These are phyloP conservation scores for Xerocomellus dryophilus DNA, from an alignment of 768 basidiomycete species.

Conservation along the genomic window DNA sequence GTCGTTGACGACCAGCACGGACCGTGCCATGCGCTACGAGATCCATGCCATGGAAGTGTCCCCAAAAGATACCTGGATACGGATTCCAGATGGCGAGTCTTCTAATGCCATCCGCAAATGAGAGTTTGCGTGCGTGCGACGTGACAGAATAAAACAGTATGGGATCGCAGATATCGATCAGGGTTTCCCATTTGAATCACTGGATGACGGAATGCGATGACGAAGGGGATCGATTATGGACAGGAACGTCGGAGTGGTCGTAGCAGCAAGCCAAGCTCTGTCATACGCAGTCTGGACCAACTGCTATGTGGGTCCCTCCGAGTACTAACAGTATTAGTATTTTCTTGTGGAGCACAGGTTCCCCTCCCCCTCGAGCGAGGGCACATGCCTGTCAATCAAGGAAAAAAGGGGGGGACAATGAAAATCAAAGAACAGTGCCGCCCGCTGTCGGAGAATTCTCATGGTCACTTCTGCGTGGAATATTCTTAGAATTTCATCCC, in stretches of 20 bases:
- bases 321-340: neutral
- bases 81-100: neutral
- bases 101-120: constrained; percentile 14
- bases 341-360: neutral
- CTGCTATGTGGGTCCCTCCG: neutral
- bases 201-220: constrained; percentile 22
- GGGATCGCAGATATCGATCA: constrained; percentile 16
- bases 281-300: constrained; percentile 9
- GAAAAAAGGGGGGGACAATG: neutral
- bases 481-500: constrained; percentile 11
- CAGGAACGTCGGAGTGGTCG: constrained; percentile 9
- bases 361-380: neutral
- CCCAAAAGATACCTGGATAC: neutral
- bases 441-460: constrained; percentile 8
- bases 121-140: neutral
- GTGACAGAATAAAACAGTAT: neutral
- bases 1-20: neutral
- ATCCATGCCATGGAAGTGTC: neutral
- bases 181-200: neutral
- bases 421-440: neutral
- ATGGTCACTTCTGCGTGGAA: constrained; percentile 17
- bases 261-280: neutral
- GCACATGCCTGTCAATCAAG: constrained; percentile 6
- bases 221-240: neutral
- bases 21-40: no score